Percentiles rank a stretch among this genome's conserved stretches.
Evolutionary conservation across 2,329 filamentous ascomycete genomes (phyloP).

Genomic region (Nannizzia gypsea): DNA sequence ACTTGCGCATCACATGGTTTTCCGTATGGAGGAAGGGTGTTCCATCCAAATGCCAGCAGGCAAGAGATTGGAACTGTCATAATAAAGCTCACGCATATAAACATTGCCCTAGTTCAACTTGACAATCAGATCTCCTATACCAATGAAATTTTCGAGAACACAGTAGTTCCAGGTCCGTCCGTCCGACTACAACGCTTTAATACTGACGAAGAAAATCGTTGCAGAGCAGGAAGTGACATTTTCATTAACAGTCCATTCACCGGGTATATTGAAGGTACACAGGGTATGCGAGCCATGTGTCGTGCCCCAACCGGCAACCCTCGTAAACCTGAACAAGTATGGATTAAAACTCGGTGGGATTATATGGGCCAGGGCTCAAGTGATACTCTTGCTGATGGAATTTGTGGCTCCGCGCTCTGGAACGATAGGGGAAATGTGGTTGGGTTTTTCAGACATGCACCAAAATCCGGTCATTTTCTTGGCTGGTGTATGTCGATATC

Average conservation of each 20-base stretch:
- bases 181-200: not conserved
- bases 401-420: conserved; percentile 12
- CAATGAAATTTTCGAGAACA: not conserved
- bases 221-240: not conserved
- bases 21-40: not conserved
- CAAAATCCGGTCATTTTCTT: conserved; percentile 7
- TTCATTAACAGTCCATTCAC: not conserved
- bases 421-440: conserved; percentile 9
- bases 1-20: not conserved
- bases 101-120: not conserved
- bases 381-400: conserved; percentile 5
- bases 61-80: not conserved
- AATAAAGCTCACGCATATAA: not conserved
- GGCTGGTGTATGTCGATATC: conserved; percentile 12
- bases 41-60: not conserved
- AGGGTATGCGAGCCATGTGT: not conserved
- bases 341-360: conserved; percentile 11
- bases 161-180: not conserved
- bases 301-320: not conserved
- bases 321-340: conserved; percentile 1
- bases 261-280: not conserved
- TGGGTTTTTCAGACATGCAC: conserved; percentile 14
- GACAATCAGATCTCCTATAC: not conserved
- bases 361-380: conserved; percentile 13
- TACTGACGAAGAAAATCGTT: not conserved